Evolutionary conservation across 257 asterid species (phyloP).

Genomic region (Lantana camara): DNA sequence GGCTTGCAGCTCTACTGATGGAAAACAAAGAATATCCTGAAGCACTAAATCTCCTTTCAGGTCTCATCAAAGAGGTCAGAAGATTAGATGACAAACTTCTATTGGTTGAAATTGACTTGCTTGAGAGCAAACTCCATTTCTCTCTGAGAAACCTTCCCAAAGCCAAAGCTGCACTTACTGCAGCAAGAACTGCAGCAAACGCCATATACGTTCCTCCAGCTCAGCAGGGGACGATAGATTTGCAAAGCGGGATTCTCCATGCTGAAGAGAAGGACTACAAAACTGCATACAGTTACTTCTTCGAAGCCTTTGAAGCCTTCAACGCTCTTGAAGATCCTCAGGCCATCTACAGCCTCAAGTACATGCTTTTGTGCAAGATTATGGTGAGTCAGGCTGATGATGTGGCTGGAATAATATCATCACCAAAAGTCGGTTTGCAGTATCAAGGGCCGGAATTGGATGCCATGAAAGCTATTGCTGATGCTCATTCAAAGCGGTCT

Average conservation of each 20-base stretch:
- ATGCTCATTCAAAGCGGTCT: conserved; percentile 65
- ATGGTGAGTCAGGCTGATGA: conserved; percentile 73
- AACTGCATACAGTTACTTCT: conserved; percentile 65
- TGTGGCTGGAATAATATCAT: conserved; percentile 61
- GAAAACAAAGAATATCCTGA: conserved; percentile 60
- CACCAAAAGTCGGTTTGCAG: conserved; percentile 63
- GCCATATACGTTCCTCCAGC: conserved; percentile 74
- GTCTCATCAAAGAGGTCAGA: conserved; percentile 64
- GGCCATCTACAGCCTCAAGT: conserved; percentile 61
- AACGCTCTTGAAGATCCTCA: conserved; percentile 65
- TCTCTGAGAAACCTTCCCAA: conserved; percentile 63
- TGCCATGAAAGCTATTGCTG: conserved; percentile 74
- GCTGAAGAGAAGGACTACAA: conserved; percentile 72
- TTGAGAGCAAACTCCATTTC: conserved; percentile 72
- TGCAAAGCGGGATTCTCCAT: conserved; percentile 65
- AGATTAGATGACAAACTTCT: conserved; percentile 65
- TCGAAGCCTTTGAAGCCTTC: conserved; percentile 70
- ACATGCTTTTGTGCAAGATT: conserved; percentile 62
- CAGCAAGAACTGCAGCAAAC: conserved; percentile 73
- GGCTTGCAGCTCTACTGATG: conserved; percentile 63
- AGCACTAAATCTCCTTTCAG: conserved; percentile 61
- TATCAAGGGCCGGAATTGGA: conserved; percentile 66
- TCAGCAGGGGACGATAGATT: conserved; percentile 63
- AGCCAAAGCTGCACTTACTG: conserved; percentile 71
- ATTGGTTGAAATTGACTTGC: conserved; percentile 62